phyloP scores from a whole-genome alignment of 2,329 filamentous ascomycete species.

The Capronia coronata region DNA sequence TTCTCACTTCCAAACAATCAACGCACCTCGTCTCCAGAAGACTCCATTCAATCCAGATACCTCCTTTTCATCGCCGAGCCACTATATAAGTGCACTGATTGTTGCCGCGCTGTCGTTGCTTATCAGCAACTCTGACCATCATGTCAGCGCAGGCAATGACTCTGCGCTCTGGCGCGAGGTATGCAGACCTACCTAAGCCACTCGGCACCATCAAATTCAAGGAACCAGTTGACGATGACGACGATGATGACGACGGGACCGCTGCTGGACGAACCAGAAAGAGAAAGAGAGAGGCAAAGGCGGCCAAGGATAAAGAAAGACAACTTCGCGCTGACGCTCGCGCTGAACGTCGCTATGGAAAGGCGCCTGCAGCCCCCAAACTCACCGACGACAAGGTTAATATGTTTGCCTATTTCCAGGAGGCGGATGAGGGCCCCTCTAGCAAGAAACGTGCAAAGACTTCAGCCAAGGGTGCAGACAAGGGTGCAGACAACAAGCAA shows the following conservation, averaged over 20 bases:
- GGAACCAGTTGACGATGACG: not conserved
- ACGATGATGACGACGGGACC: slow-evolving; percentile 8
- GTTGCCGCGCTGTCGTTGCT: too few species aligned
- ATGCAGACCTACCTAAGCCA: too few species aligned
- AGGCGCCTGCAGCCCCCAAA: slow-evolving; percentile 9
- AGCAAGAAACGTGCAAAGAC: not conserved
- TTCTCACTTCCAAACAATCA: not conserved
- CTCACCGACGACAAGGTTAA: slow-evolving; percentile 15
- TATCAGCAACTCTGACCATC: too few species aligned
- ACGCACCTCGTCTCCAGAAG: not conserved
- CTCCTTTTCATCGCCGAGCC: too few species aligned
- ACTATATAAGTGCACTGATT: too few species aligned
- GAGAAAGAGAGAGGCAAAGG: slow-evolving; percentile 3
- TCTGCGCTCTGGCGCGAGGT: too few species aligned
- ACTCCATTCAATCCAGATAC: too few species aligned
- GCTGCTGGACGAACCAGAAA: slow-evolving; percentile 12
- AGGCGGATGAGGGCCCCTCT: slow-evolving; percentile 2
- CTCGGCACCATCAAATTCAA: not conserved
- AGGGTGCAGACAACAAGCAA: not conserved
- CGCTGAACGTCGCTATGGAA: not conserved
- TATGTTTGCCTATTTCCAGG: not conserved
- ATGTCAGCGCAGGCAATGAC: too few species aligned
- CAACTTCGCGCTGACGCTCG: not conserved
- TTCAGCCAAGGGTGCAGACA: not conserved
- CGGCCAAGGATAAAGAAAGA: slow-evolving; percentile 1